These are phyloP conservation scores for Aspergillus caelatus DNA, from an alignment of 2,329 filamentous ascomycete genomes.

Conservation along the genomic window DNA sequence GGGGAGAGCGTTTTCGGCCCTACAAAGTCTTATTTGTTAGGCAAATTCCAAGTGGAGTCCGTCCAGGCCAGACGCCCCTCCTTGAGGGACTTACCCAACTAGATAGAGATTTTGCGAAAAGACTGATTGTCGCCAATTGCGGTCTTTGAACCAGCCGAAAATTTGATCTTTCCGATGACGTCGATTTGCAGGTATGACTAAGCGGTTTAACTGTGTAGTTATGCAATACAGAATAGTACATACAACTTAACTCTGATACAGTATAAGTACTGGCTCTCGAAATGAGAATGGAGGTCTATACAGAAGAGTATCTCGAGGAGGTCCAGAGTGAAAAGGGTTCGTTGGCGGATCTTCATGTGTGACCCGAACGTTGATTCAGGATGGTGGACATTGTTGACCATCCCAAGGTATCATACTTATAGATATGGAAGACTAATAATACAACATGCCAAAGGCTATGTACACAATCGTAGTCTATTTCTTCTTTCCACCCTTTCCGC, in stretches of 20 bases:
- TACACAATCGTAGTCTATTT: constrained; percentile 29
- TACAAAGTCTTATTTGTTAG: constrained; percentile 7
- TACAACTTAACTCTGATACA: background rate
- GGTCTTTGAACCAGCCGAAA: constrained; percentile 4
- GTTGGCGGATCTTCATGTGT: background rate
- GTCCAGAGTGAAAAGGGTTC: background rate
- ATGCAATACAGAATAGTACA: background rate
- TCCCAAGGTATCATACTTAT: background rate
- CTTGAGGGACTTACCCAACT: background rate
- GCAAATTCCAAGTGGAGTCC: background rate
- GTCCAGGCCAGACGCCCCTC: background rate
- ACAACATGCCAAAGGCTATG: background rate
- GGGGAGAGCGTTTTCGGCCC: constrained; percentile 1
- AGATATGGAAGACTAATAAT: background rate
- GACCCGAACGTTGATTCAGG: background rate
- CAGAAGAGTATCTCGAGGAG: background rate
- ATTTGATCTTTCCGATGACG: constrained; percentile 13
- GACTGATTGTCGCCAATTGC: background rate
- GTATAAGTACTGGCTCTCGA: background rate
- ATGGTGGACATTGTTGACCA: background rate
- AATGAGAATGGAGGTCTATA: background rate
- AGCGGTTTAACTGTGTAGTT: background rate
- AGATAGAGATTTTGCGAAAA: background rate
- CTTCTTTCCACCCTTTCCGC: constrained; percentile 44
- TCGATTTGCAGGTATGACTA: constrained; percentile 9